A percentile compares a stretch with the other conserved stretches of the same genome.
phyloP scores from a whole-genome alignment of 192 early-diverging fungal genomes.

The Funneliformis mosseae region DNA sequence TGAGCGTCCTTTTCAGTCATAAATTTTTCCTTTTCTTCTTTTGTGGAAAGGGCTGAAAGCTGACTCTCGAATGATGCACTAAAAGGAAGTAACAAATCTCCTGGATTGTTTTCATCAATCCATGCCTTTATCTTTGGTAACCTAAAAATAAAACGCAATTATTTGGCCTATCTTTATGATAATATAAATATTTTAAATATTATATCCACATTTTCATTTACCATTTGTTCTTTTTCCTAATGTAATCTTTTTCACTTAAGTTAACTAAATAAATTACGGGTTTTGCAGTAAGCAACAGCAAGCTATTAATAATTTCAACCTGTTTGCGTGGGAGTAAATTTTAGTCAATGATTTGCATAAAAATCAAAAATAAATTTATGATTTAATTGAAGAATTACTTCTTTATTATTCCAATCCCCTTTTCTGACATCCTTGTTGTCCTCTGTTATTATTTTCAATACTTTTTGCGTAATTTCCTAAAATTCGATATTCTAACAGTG shows the following conservation, averaged over 20 bases:
- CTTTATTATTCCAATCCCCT: constrained; percentile 89
- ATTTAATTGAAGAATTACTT: constrained; percentile 56
- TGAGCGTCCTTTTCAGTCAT: constrained; percentile 64
- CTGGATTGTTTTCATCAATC: constrained; percentile 90
- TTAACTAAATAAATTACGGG: constrained; percentile 96
- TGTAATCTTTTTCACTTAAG: constrained; percentile 84
- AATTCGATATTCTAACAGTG: background rate
- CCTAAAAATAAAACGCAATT: constrained; percentile 31
- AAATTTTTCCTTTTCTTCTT: constrained; percentile 62
- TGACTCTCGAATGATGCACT: constrained; percentile 76
- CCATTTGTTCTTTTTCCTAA: constrained; percentile 96
- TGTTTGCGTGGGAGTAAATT: background rate
- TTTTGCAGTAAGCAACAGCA: constrained; percentile 91
- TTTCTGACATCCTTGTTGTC: constrained; percentile 86
- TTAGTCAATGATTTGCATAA: background rate
- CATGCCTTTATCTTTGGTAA: constrained; percentile 88
- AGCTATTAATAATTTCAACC: constrained; percentile 81
- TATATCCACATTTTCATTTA: background rate
- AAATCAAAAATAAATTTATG: background rate
- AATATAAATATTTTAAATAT: background rate
- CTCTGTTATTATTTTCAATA: constrained; percentile 75
- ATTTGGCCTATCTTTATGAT: background rate
- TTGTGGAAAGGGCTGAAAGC: constrained; percentile 35
- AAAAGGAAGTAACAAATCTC: constrained; percentile 90
- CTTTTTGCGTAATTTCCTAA: constrained; percentile 63